Evolutionary conservation across 768 basidiomycete genomes (phyloP), one percentile per base, ranked within the genome.

Genomic region (Tremella yokohamensis): DNA sequence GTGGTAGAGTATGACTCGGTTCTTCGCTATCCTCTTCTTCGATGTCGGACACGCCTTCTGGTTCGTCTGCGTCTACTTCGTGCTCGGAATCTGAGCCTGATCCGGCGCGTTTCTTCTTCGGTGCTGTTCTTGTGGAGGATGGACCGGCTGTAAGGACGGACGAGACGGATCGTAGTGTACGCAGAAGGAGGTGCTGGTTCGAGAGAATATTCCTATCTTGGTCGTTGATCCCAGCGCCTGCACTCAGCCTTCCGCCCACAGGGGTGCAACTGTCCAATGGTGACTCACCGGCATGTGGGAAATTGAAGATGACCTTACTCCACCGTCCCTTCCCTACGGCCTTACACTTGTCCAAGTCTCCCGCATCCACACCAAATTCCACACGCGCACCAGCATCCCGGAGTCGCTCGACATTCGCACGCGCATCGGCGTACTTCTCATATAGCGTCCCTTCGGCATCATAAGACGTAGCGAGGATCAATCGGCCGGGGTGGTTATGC

Each of bases 191-290:
- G 18, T 85, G 68, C 68, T 98, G 94, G 74, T 98, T 96, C 6
- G 87, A 85, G 15, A 88, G 78, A 58, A 97, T 89, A 77, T 96
- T 98, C 49, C 93, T 83, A 70, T 93, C 87, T 76, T 93, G 90
- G 75, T 97, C 90, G 20, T 88, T 83, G 60, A 97, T 92, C 1
- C 93, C 90, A 13, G 78, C 76, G 37, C 79, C 79, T 80, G 51
- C 1, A n/a, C 26, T 15, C 20, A 55, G 44, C 22, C 42, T 45
- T 15, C 15, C n/a, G 42, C 42, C 22, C 15, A 8, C 4, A 4
- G n/a, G 42, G 40, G 16, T 11, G 7, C 8, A 20, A 25, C 20
- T 22, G 20, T 8, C n/a, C 56, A 18, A 53, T 13, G 9, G 12
- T 48, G 12, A 69, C 84, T 63, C 68, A 89, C 93, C 93, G 68